These are phyloP conservation scores for Trametes pubescens DNA, from an alignment of 1,284 basidiomycete genomes.

Conservation along the genomic window DNA sequence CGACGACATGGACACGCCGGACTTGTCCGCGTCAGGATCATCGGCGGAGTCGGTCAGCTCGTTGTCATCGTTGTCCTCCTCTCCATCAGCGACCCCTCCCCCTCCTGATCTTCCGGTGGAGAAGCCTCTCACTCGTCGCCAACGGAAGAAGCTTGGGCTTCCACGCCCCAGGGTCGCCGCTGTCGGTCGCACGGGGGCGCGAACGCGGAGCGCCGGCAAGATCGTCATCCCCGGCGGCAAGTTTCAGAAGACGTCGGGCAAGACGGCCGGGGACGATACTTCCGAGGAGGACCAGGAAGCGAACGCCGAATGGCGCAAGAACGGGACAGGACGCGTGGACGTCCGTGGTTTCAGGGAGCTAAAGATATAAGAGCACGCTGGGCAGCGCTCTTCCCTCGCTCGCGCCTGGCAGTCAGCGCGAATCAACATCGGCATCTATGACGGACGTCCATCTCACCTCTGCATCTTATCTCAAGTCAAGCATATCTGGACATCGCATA, in stretches of 20 bases:
- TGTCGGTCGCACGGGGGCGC: not conserved
- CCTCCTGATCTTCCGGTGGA: conserved; percentile 40
- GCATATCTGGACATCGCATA: conserved; percentile 50
- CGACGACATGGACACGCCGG: conserved; percentile 51
- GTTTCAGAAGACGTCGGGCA: conserved; percentile 46
- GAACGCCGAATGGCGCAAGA: conserved; percentile 71
- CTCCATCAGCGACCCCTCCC: conserved; percentile 48
- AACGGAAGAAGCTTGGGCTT: conserved; percentile 72
- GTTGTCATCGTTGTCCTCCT: conserved; percentile 52
- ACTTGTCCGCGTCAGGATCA: conserved; percentile 52
- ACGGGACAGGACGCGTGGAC: conserved; percentile 78
- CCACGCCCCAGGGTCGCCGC: conserved; percentile 53
- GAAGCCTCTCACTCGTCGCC: conserved; percentile 62
- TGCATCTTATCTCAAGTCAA: conserved; percentile 26
- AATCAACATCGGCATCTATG: conserved; percentile 6
- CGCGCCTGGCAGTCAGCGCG: not conserved
- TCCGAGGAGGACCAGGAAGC: conserved; percentile 43
- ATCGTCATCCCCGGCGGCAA: conserved; percentile 21
- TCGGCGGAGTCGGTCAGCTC: conserved; percentile 49
- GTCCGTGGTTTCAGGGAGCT: conserved; percentile 83
- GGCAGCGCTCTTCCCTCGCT: conserved; percentile 19
- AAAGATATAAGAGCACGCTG: conserved; percentile 62
- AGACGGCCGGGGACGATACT: conserved; percentile 29
- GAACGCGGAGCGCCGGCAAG: conserved; percentile 16
- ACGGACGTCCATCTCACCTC: conserved; percentile 19